A percentile compares a stretch with the other conserved stretches of the same genome.
Evolutionary conservation across 2,329 filamentous ascomycete species (phyloP).

Genomic region (Nemania abortiva): DNA sequence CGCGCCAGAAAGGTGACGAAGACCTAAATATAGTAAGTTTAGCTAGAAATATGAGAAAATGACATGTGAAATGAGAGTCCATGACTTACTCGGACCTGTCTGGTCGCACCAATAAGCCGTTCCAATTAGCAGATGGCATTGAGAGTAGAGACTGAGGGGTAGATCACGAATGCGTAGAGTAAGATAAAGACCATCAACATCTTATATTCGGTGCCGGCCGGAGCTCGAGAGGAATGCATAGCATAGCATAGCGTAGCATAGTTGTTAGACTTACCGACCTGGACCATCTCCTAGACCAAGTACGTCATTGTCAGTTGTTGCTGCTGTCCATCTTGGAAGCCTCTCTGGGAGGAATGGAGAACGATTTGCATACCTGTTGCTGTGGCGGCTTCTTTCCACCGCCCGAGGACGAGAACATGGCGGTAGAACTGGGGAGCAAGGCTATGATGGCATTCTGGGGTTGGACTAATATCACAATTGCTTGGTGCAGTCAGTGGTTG

Average conservation of each 20-base stretch:
- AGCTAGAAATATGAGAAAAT: constrained; percentile 32
- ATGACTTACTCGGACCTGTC: constrained; percentile 73
- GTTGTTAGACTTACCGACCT: constrained; percentile 82
- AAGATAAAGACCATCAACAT: constrained; percentile 33
- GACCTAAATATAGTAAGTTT: constrained; percentile 67
- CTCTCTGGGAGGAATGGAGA: constrained; percentile 9
- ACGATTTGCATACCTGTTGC: constrained; percentile 72
- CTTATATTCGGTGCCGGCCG: neutral
- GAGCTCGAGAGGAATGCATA: constrained; percentile 1
- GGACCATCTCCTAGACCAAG: constrained; percentile 84
- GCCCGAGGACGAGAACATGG: constrained; percentile 74
- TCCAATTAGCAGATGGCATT: constrained; percentile 22
- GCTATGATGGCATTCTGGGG: constrained; percentile 47
- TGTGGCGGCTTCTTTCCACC: constrained; percentile 77
- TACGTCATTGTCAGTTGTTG: constrained; percentile 62
- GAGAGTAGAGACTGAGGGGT: neutral
- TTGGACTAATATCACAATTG: constrained; percentile 27
- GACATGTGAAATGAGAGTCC: neutral
- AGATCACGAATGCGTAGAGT: constrained; percentile 28
- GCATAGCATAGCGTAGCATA: too few relatives aligned
- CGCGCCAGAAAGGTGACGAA: constrained; percentile 88
- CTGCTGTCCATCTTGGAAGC: constrained; percentile 8
- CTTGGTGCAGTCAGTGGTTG: constrained; percentile 3
- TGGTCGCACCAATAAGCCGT: constrained; percentile 48
- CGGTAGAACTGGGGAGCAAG: constrained; percentile 48